A percentile compares a stretch with the other conserved stretches of the same genome.
These are phyloP conservation scores for Dichomitus squalens DNA, from an alignment of 1,284 basidiomycete genomes.

Conservation along the genomic window DNA sequence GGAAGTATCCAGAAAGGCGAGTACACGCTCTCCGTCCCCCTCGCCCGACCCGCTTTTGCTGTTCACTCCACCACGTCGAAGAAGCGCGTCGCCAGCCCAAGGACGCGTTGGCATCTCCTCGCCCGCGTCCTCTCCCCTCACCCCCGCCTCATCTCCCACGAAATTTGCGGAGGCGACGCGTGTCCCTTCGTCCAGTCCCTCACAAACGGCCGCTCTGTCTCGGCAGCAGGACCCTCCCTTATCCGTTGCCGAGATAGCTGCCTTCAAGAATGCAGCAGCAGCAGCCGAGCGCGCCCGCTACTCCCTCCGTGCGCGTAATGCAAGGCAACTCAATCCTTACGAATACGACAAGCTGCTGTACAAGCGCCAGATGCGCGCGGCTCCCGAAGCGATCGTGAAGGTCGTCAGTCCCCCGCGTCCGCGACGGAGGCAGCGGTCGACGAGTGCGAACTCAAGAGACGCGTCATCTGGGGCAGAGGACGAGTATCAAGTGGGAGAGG, in stretches of 20 bases:
- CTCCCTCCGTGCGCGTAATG: slow-evolving; percentile 27
- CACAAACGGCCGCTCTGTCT: background rate
- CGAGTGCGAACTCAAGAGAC: slow-evolving; percentile 1
- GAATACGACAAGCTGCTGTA: slow-evolving; percentile 28
- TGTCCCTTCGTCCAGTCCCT: background rate
- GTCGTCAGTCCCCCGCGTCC: slow-evolving; percentile 21
- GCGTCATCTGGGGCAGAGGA: slow-evolving; percentile 19
- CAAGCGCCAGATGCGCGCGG: slow-evolving; percentile 27
- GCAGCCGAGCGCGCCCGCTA: slow-evolving; percentile 24
- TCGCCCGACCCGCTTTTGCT: slow-evolving; percentile 20
- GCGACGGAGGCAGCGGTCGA: slow-evolving; percentile 15
- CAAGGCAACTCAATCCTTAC: slow-evolving; percentile 30
- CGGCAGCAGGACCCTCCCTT: background rate
- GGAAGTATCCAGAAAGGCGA: background rate
- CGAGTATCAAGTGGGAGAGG: slow-evolving; percentile 16
- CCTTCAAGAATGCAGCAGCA: slow-evolving; percentile 9
- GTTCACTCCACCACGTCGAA: slow-evolving; percentile 10
- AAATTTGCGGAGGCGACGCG: background rate
- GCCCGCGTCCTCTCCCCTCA: slow-evolving; percentile 17
- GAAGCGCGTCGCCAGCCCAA: background rate
- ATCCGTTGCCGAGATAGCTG: background rate
- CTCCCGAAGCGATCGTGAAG: slow-evolving; percentile 32
- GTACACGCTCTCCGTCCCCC: slow-evolving; percentile 11
- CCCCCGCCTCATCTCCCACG: slow-evolving; percentile 13
- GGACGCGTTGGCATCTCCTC: background rate